Base-by-base conservation (phyloP, 257 asterid species). In the Rhazya stricta region DNA sequence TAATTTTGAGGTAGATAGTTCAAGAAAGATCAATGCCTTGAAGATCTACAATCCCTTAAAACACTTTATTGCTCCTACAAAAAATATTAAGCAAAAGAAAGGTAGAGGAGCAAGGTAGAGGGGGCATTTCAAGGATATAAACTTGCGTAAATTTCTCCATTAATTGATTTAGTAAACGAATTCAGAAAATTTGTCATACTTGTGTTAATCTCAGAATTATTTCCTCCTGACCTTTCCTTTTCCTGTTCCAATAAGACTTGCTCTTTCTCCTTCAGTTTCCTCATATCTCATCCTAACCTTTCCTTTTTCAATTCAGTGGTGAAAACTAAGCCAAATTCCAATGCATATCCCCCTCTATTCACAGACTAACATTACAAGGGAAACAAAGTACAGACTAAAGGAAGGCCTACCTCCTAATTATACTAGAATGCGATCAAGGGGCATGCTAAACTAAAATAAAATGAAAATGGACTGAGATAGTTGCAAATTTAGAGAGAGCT, bases 1-100 rank as follows among this genome's bases (percentile, higher is more conserved):
- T 60, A 32, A 19, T 9, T 18, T 12, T 36, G 48, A 29, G 29
- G n/a, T 62, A 62, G 9, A 63, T 2, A 29, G 39, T 62, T 46
- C 32, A 10, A 61, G 32, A 73, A 74, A 62, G 72, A 39, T 34
- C 37, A 62, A 74, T 45, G 63, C 27, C 18, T 45, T 74, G 16
- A 34, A 21, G 41, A 60, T 75, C 0, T 23, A 65, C 15, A 12
- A 34, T 65, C 53, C 30, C 54, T 50, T 37, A 50, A 19, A n/a
- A 18, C 42, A 50, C 65, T 50, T 36, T 50, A 45, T 13, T 19
- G 8, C 45, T 62, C 69, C 69, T 32, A 62, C 42, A 15, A 27
- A 25, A 57, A 57, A 32, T 62, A 32, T 16, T 32, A 34, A 62
- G 69, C 15, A 62, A 62, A 62, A 34, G 25, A 18, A 62, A 36